These are phyloP conservation scores for Rhizopus arrhizus DNA, from an alignment of 371 early-diverging fungal genomes.

Conservation along the genomic window DNA sequence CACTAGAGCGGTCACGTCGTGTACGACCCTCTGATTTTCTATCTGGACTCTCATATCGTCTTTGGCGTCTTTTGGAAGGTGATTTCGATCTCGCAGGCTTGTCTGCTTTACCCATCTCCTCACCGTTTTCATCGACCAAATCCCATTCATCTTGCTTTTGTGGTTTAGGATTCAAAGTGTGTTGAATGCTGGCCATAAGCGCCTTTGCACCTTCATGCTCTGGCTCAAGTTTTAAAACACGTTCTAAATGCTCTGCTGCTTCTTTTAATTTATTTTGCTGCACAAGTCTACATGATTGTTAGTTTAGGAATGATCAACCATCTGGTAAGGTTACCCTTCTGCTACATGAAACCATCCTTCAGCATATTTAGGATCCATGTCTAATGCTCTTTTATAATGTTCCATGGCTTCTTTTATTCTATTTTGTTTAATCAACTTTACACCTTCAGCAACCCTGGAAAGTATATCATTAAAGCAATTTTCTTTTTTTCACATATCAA, in stretches of 20 bases:
- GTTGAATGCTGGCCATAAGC: constrained; percentile 32
- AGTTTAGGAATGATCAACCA: background rate
- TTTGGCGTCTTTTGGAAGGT: background rate
- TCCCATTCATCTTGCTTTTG: constrained; percentile 30
- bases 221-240: constrained; percentile 37
- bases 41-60: background rate
- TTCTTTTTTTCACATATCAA: background rate
- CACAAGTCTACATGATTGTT: constrained; percentile 20
- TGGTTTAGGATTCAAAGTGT: constrained; percentile 22
- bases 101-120: constrained; percentile 6
- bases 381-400: constrained; percentile 48
- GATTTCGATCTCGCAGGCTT: background rate
- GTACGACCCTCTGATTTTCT: background rate
- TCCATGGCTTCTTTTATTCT: constrained; percentile 42
- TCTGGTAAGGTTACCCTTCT: constrained; percentile 34
- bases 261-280: constrained; percentile 33
- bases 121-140: constrained; percentile 29
- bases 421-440: constrained; percentile 33
- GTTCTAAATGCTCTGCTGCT: constrained; percentile 39
- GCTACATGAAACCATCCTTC: constrained; percentile 52
- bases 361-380: constrained; percentile 57
- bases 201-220: constrained; percentile 37
- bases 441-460: constrained; percentile 47
- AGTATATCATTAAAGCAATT: background rate
- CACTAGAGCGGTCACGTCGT: background rate